A percentile compares a stretch with the other conserved stretches of the same genome.
Evolutionary conservation across 805 yeast species (phyloP).

Genomic region (Citeromyces matritensis): DNA sequence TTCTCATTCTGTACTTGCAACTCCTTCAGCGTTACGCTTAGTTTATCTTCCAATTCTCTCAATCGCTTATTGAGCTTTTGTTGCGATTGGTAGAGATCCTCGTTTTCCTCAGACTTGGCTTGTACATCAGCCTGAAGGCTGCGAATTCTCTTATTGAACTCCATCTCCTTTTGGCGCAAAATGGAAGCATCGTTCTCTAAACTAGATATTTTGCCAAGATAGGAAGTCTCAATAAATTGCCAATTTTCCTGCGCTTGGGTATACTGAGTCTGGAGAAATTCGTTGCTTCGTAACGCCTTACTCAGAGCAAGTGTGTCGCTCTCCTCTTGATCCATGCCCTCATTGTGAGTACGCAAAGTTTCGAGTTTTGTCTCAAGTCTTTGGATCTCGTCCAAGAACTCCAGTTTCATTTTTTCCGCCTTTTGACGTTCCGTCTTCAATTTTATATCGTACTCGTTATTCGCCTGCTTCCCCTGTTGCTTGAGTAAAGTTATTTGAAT

Average conservation of each 20-base stretch:
- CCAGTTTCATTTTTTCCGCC: slow-evolving; percentile 10
- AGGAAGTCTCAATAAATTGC: slow-evolving; percentile 62
- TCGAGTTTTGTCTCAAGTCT: slow-evolving; percentile 62
- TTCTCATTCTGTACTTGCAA: slow-evolving; percentile 10
- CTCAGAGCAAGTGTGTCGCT: slow-evolving; percentile 18
- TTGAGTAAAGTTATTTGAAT: slow-evolving; percentile 9
- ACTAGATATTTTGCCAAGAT: slow-evolving; percentile 28
- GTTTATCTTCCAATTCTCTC: slow-evolving; percentile 9
- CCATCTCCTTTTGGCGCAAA: slow-evolving; percentile 14
- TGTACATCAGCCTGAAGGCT: slow-evolving; percentile 20
- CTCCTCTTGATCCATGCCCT: slow-evolving; percentile 11
- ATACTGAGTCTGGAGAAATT: slow-evolving; percentile 52
- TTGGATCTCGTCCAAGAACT: slow-evolving; percentile 24
- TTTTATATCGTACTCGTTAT: slow-evolving; percentile 12
- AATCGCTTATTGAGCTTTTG: slow-evolving; percentile 6
- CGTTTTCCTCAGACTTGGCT: slow-evolving; percentile 11
- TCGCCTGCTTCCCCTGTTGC: slow-evolving; percentile 9
- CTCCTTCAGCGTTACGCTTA: slow-evolving; percentile 8
- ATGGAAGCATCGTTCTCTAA: slow-evolving; percentile 29
- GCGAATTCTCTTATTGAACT: slow-evolving; percentile 12
- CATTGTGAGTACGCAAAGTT: slow-evolving; percentile 45
- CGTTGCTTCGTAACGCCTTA: slow-evolving; percentile 30
- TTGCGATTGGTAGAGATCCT: slow-evolving; percentile 11
- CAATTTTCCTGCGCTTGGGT: slow-evolving; percentile 69
- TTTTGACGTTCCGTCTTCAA: slow-evolving; percentile 13